A percentile compares a stretch with the other conserved stretches of the same genome.
Evolutionary conservation across 805 yeast genomes (phyloP).

Genomic region (Phaffomyces antillensis): DNA sequence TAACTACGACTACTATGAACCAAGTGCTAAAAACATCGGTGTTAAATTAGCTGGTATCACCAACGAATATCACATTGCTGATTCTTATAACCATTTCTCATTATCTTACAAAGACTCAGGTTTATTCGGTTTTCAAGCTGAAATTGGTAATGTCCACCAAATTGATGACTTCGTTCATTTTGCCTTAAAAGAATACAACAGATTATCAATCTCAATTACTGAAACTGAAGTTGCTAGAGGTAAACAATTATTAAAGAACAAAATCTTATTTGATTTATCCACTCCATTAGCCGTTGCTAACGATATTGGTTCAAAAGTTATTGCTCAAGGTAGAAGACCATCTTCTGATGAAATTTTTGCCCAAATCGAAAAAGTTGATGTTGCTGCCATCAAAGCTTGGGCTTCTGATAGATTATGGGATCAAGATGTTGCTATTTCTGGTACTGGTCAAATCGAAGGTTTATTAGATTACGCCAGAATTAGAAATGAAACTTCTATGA

Average conservation of each 20-base stretch:
- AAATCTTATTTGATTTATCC: slow-evolving; percentile 43
- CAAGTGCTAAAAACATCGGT: slow-evolving; percentile 51
- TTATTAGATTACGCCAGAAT: slow-evolving; percentile 78
- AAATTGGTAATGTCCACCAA: slow-evolving; percentile 48
- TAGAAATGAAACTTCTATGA: slow-evolving; percentile 85
- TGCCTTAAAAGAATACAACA: slow-evolving; percentile 81
- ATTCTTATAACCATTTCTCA: slow-evolving; percentile 65
- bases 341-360: slow-evolving; percentile 53
- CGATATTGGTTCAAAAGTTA: slow-evolving; percentile 52
- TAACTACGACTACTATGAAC: slow-evolving; percentile 46
- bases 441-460: slow-evolving; percentile 81
- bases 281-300: slow-evolving; percentile 45
- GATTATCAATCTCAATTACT: slow-evolving; percentile 67
- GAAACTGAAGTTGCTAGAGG: slow-evolving; percentile 76
- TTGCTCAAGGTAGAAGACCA: slow-evolving; percentile 55
- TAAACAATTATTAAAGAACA: slow-evolving; percentile 62
- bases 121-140: slow-evolving; percentile 76
- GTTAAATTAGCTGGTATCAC: slow-evolving; percentile 65
- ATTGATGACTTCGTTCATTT: slow-evolving; percentile 78
- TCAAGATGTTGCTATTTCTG: slow-evolving; percentile 76
- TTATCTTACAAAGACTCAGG: slow-evolving; percentile 70
- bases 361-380: slow-evolving; percentile 56
- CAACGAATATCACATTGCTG: slow-evolving; percentile 66
- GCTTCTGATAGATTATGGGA: slow-evolving; percentile 75
- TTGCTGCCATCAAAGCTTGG: slow-evolving; percentile 60